Conservation (phyloP, 345 rosid genomes). For the Dipteronia dyeriana region DNA sequence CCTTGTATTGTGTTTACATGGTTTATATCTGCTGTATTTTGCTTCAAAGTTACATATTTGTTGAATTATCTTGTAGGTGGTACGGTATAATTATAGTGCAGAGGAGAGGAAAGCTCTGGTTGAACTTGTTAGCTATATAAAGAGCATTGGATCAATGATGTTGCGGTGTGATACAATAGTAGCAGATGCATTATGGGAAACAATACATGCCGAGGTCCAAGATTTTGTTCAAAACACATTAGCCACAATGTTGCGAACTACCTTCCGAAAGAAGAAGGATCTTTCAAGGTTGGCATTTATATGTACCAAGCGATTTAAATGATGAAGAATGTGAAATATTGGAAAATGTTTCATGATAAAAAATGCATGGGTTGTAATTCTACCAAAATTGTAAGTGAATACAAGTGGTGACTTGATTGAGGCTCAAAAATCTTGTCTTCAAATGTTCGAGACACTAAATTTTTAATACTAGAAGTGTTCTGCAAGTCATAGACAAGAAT, state of each 20-base stretch:
- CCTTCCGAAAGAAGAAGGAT: constrained; percentile 94
- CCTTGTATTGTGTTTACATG: background rate
- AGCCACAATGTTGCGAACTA: constrained; percentile 93
- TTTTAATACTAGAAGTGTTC: background rate
- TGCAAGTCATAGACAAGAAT: background rate
- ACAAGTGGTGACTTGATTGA: background rate
- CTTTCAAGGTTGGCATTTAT: constrained; percentile 65
- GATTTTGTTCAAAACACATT: constrained; percentile 97
- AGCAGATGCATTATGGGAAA: constrained; percentile 99
- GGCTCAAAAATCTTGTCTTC: background rate
- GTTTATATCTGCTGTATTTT: constrained; percentile 12
- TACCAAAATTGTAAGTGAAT: background rate
- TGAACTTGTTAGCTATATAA: constrained; percentile 93
- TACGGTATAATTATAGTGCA: constrained; percentile 81
- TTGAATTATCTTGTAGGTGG: constrained; percentile 60
- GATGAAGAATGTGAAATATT: background rate
- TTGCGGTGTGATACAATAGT: constrained; percentile 87
- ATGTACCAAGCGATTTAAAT: constrained; percentile 12
- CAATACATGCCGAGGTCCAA: constrained; percentile 97
- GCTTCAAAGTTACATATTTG: constrained; percentile 18
- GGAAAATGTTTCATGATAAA: background rate
- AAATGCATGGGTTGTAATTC: background rate
- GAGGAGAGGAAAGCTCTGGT: constrained; percentile 94
- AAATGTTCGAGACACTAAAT: background rate
- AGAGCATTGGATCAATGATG: constrained; percentile 92